A percentile compares a stretch with the other conserved stretches of the same genome.
phyloP scores from a whole-genome alignment of 345 rosid genomes.

The Triadica sebifera region DNA sequence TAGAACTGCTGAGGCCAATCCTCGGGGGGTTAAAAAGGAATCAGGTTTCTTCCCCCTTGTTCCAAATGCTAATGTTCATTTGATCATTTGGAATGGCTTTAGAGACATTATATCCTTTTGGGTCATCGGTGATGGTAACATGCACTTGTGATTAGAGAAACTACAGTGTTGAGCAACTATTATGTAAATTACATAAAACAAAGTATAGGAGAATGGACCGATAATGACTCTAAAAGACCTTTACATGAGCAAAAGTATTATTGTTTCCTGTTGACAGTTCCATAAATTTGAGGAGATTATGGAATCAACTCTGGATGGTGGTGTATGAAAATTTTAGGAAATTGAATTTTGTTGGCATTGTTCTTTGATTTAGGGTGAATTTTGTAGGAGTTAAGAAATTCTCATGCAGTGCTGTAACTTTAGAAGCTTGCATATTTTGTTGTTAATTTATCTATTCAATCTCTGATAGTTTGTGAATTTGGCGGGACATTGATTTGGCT shows the following conservation, averaged over 20 bases:
- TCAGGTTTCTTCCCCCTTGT: slow-evolving; percentile 39
- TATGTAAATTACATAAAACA: background rate
- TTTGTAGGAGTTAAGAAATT: background rate
- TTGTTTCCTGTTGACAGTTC: background rate
- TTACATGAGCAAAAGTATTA: too few relatives aligned
- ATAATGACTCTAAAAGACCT: background rate
- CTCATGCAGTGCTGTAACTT: background rate
- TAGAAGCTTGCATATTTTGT: background rate
- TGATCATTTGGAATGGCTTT: slow-evolving; percentile 5
- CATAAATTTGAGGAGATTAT: background rate
- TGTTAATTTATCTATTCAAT: background rate
- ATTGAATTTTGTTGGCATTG: background rate
- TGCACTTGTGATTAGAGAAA: background rate
- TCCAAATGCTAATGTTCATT: slow-evolving; percentile 4
- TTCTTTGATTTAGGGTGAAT: background rate
- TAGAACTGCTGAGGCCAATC: slow-evolving; percentile 29
- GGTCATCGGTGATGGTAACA: background rate
- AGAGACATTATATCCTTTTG: background rate
- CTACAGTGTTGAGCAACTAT: background rate
- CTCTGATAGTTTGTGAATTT: background rate
- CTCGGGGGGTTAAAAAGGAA: slow-evolving; percentile 33
- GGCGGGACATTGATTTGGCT: background rate
- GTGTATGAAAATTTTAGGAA: background rate
- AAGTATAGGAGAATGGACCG: background rate
- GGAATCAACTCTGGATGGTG: background rate